These are phyloP conservation scores for Zancudomyces culisetae DNA, from an alignment of 371 early-diverging fungal genomes.

Conservation along the genomic window DNA sequence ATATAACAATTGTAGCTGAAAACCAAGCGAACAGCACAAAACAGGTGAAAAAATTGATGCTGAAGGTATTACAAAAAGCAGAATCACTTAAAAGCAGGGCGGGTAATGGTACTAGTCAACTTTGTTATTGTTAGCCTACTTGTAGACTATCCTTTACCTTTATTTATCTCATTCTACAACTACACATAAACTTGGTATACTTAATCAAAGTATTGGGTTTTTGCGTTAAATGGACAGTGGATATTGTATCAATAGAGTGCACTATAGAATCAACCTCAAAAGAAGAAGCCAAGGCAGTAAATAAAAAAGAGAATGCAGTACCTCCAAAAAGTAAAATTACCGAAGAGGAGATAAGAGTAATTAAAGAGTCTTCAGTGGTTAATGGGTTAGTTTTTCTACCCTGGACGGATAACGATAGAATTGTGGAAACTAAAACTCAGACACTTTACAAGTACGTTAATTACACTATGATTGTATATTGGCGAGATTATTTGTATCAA, in stretches of 20 bases:
- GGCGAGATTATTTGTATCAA: no score
- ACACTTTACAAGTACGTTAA: not conserved
- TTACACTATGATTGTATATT: slow-evolving; percentile 27
- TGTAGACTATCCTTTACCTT: not conserved
- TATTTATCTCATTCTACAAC: not conserved
- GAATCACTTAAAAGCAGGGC: not conserved
- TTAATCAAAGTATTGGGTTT: not conserved
- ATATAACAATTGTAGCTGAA: not conserved
- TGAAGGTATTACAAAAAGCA: not conserved
- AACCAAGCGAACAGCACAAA: not conserved
- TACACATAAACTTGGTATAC: not conserved
- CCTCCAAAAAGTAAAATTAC: slow-evolving; percentile 6
- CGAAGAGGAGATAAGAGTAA: slow-evolving; percentile 34
- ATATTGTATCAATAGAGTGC: no score
- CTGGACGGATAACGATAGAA: slow-evolving; percentile 45
- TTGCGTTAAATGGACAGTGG: not conserved
- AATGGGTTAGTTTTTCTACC: slow-evolving; percentile 52
- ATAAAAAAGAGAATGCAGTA: not conserved
- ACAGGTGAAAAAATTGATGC: not conserved
- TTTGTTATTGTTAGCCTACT: no score
- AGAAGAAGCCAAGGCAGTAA: not conserved
- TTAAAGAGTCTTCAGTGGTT: slow-evolving; percentile 43
- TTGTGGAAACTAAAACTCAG: slow-evolving; percentile 21
- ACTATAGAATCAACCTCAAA: not conserved
- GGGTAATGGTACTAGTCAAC: no score